A percentile compares a stretch with the other conserved stretches of the same genome.
Conservation (phyloP, 306 rosid species). For the Vachellia collinsii region DNA sequence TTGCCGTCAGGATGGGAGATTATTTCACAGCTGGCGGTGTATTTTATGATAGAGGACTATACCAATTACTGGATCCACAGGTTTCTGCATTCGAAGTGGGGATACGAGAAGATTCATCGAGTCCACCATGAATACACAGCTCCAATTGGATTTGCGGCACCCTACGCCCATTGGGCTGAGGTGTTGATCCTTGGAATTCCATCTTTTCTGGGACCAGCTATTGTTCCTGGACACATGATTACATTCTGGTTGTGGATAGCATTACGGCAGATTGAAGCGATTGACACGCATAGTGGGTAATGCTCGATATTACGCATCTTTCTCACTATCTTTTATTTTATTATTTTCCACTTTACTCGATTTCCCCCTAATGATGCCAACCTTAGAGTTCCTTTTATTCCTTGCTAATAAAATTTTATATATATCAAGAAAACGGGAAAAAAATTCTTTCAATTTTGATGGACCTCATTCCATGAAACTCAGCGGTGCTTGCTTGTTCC, state of each 20-base stretch:
- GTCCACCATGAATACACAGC: conserved; percentile 85
- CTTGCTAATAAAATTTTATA: conserved; percentile 28
- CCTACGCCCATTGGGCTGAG: conserved; percentile 92
- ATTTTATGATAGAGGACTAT: conserved; percentile 77
- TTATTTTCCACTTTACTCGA: conserved; percentile 29
- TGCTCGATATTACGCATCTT: conserved; percentile 22
- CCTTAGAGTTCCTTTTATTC: conserved; percentile 36
- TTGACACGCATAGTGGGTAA: conserved; percentile 90
- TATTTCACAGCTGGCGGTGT: conserved; percentile 59
- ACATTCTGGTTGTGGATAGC: conserved; percentile 90
- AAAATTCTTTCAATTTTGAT: neutral
- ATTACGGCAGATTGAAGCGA: conserved; percentile 79
- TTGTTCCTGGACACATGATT: conserved; percentile 80
- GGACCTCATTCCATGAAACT: neutral
- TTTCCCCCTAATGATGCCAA: conserved; percentile 41
- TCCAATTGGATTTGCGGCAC: conserved; percentile 79
- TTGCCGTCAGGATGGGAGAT: conserved; percentile 86
- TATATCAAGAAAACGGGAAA: no score
- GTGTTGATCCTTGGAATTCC: conserved; percentile 76
- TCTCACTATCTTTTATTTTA: neutral
- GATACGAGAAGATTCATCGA: conserved; percentile 75
- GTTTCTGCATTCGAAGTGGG: conserved; percentile 75
- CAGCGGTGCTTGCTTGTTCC: neutral
- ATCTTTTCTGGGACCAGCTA: conserved; percentile 78
- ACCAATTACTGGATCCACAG: conserved; percentile 83